These are phyloP conservation scores for Clarireedia paspali DNA, from an alignment of 2,329 filamentous ascomycete species.

Conservation along the genomic window DNA sequence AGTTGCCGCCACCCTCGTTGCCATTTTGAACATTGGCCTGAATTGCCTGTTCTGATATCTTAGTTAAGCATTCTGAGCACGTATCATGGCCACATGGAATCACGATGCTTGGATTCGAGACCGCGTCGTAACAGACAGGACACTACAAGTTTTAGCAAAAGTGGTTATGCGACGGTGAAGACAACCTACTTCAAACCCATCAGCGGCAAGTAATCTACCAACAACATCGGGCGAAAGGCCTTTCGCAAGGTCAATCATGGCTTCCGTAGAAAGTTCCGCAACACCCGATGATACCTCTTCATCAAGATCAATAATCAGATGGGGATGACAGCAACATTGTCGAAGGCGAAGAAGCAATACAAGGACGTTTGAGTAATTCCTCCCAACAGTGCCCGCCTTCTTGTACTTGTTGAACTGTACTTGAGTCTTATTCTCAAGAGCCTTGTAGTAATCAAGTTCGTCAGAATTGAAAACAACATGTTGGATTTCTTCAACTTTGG, in stretches of 20 bases:
- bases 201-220: slow-evolving; percentile 46
- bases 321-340: slow-evolving; percentile 73
- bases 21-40: slow-evolving; percentile 49
- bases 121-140: slow-evolving; percentile 72
- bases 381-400: slow-evolving; percentile 56
- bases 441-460: slow-evolving; percentile 56
- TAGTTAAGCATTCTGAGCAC: slow-evolving; percentile 69
- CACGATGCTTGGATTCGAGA: slow-evolving; percentile 68
- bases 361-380: slow-evolving; percentile 72
- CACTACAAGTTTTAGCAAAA: slow-evolving; percentile 42
- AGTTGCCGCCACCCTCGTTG: slow-evolving; percentile 37
- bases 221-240: slow-evolving; percentile 53
- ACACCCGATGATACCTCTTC: slow-evolving; percentile 19
- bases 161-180: not conserved
- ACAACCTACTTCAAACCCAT: slow-evolving; percentile 39
- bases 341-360: slow-evolving; percentile 73
- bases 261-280: slow-evolving; percentile 11
- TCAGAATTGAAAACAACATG: slow-evolving; percentile 61
- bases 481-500: slow-evolving; percentile 53
- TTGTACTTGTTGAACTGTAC: slow-evolving; percentile 73
- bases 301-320: slow-evolving; percentile 60
- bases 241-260: slow-evolving; percentile 54
- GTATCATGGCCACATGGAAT: slow-evolving; percentile 77
- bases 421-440: slow-evolving; percentile 59
- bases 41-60: slow-evolving; percentile 53